Evolutionary conservation across 345 rosid species (phyloP), one percentile per base, ranked within the genome.

Genomic region (Euphorbia pulcherrima): DNA sequence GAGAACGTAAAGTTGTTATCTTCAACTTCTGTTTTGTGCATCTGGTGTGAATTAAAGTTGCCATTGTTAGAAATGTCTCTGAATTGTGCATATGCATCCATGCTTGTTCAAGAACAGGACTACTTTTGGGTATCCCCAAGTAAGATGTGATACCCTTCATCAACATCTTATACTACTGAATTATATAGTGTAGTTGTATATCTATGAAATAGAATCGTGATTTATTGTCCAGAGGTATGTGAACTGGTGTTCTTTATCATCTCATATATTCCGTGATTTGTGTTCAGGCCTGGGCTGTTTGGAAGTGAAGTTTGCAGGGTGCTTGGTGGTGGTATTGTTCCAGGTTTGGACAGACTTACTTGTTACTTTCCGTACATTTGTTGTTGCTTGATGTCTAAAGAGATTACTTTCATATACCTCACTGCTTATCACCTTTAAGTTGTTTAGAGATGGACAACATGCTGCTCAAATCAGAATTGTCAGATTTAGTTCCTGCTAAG

Each of bases 281-380:
- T 26, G 64, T 75, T 59, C 74, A 92, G 98, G 83, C 69, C 78
- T 70, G 98, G 95, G 62, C 75, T 41, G 30, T 89, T 93, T 71
- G 98, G 98, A 46, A 73, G 76, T 69, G 97, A 93, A 86, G 91
- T 91, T 74, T 84, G 83, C 12, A 84, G 92, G 70, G 97, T 93
- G 70, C 96, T 93, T 74, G 98, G 98, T 70, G 96, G 97, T 74
- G 98, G 98, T 44, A 84, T 93, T 74, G 96, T 90, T 24, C 97
- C 98, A 87, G 97, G 97, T 92, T 72, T 72, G 65, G n/a, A 66
- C 56, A 65, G 57, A 56, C 29, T 37, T 59, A 16, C 60, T 35
- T 75, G 40, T 53, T 71, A 39, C 44, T 68, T 14, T 59, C 63
- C 65, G 41, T 14, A 3, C 65, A 12, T 53, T 48, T 56, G 52